Conservation (phyloP, 1,284 basidiomycete genomes). For the Rhizoctonia solani region DNA sequence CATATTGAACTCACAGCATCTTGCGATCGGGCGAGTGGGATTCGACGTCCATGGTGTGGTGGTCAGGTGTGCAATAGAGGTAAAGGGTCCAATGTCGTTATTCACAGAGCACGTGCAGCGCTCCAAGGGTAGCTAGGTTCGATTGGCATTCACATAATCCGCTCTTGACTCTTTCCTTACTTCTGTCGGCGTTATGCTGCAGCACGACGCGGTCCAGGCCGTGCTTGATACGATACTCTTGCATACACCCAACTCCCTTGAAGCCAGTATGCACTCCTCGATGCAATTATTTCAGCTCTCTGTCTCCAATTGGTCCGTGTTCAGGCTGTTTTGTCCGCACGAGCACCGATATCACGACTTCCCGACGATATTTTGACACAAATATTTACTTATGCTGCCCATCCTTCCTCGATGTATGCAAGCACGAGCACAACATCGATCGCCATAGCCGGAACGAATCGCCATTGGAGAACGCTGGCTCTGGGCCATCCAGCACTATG, state of each 20-base stretch:
- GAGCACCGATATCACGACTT: not conserved
- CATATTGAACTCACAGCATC: slow-evolving; percentile 67
- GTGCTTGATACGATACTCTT: not conserved
- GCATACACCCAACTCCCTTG: not conserved
- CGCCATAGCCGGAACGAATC: slow-evolving; percentile 9
- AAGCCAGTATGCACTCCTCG: slow-evolving; percentile 2
- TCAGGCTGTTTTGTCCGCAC: slow-evolving; percentile 5
- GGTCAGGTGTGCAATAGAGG: not conserved
- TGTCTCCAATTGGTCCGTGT: slow-evolving; percentile 17
- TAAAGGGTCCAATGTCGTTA: no score
- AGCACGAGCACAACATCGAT: slow-evolving; percentile 3
- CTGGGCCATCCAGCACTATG: slow-evolving; percentile 4
- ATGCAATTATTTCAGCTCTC: slow-evolving; percentile 9
- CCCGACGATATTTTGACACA: slow-evolving; percentile 14
- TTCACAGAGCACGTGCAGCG: no score
- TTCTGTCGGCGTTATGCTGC: no score
- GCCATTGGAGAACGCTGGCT: slow-evolving; percentile 7
- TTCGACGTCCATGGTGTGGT: slow-evolving; percentile 38
- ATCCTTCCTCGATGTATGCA: not conserved
- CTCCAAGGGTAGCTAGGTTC: no score
- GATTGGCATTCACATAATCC: no score
- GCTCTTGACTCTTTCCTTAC: no score
- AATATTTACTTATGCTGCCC: slow-evolving; percentile 11
- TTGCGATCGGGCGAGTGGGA: no score
- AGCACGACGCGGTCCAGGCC: not conserved